Percentiles rank a stretch among this genome's conserved stretches.
These are phyloP conservation scores for Fusarium verrucosum DNA, from an alignment of 2,329 filamentous ascomycete genomes.

Conservation along the genomic window DNA sequence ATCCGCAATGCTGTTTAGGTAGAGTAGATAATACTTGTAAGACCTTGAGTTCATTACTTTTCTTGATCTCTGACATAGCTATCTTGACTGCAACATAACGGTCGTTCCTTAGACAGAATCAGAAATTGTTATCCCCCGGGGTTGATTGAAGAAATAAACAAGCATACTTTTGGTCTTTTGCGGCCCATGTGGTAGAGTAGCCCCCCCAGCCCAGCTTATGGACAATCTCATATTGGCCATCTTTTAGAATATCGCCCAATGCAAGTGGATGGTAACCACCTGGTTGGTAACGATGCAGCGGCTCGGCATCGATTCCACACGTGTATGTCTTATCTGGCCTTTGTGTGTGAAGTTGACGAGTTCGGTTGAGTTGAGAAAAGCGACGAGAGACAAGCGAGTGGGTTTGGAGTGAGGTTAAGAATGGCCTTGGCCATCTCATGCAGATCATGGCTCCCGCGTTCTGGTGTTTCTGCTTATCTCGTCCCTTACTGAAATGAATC, in stretches of 20 bases:
- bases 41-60: background rate
- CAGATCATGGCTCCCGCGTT: no score
- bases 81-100: slow-evolving; percentile 34
- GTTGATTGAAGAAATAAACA: rapidly evolving
- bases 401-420: no score
- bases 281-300: slow-evolving; percentile 8
- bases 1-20: background rate
- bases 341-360: background rate
- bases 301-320: slow-evolving; percentile 29
- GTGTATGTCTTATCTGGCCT: background rate
- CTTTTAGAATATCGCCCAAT: slow-evolving; percentile 51
- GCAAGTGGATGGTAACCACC: slow-evolving; percentile 55
- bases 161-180: slow-evolving; percentile 44
- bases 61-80: background rate
- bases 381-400: no score
- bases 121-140: no score
- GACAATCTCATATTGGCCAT: slow-evolving; percentile 53
- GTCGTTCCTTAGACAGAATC: background rate
- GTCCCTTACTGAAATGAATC: no score
- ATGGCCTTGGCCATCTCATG: no score
- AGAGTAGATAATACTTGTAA: slow-evolving; percentile 2
- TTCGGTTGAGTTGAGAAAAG: background rate
- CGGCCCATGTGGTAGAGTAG: slow-evolving; percentile 58
- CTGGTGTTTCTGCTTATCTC: no score
- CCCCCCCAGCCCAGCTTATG: slow-evolving; percentile 57